Evolutionary conservation across 1,284 basidiomycete species (phyloP).

Genomic region (Baeospora myosura): DNA sequence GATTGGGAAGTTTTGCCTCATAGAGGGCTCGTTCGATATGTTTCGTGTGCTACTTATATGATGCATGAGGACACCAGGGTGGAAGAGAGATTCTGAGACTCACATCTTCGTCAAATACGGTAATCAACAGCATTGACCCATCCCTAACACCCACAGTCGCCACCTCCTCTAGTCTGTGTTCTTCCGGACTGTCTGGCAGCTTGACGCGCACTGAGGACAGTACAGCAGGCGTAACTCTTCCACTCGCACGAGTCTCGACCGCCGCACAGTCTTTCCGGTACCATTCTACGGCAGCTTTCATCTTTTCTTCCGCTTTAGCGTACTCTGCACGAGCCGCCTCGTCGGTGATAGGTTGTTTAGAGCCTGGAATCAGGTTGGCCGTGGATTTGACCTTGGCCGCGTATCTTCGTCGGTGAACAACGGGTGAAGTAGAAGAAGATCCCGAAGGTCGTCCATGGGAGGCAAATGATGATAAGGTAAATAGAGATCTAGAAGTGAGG

Average conservation of each 20-base stretch:
- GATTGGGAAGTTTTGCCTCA: slow-evolving; percentile 59
- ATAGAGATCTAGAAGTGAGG: too few relatives aligned
- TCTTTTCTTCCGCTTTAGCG: slow-evolving; percentile 50
- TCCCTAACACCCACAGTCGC: slow-evolving; percentile 74
- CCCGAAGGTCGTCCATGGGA: too few relatives aligned
- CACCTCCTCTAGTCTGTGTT: slow-evolving; percentile 52
- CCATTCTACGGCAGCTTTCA: slow-evolving; percentile 58
- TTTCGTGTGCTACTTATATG: slow-evolving; percentile 57
- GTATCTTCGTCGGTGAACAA: neutral
- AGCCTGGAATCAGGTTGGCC: slow-evolving; percentile 45
- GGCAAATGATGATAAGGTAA: too few relatives aligned
- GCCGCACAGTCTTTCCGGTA: slow-evolving; percentile 63
- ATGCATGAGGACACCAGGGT: slow-evolving; percentile 7
- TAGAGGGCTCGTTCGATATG: slow-evolving; percentile 66
- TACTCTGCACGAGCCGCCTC: slow-evolving; percentile 48
- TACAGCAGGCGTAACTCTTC: slow-evolving; percentile 65
- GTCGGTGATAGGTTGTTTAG: slow-evolving; percentile 46
- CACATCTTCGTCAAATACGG: slow-evolving; percentile 69
- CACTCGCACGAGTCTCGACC: slow-evolving; percentile 63
- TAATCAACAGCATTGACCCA: slow-evolving; percentile 62
- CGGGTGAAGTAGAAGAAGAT: neutral
- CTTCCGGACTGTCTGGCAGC: slow-evolving; percentile 32
- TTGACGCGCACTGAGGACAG: slow-evolving; percentile 62
- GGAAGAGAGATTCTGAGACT: slow-evolving; percentile 21
- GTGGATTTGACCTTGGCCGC: slow-evolving; percentile 32